Conservation (phyloP, 2,329 filamentous ascomycete species). For the Colletotrichum eremochloae region DNA sequence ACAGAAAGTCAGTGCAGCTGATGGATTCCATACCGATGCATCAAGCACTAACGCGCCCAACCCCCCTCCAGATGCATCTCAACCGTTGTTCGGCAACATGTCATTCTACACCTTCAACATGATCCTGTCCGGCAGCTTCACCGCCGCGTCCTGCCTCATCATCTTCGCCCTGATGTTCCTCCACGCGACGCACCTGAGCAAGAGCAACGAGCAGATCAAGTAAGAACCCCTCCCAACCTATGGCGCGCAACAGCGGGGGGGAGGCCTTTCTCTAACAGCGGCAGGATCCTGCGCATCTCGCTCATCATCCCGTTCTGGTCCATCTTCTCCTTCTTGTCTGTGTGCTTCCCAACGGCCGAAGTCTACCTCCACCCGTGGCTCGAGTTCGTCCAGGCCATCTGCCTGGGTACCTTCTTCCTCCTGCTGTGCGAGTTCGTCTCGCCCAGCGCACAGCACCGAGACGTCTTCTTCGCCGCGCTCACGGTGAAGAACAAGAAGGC, state of each 20-base stretch:
- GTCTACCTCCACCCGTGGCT: slow-evolving; percentile 57
- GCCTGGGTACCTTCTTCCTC: slow-evolving; percentile 59
- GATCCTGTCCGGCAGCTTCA: slow-evolving; percentile 53
- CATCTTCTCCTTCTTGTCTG: slow-evolving; percentile 54
- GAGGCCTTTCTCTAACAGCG: background rate
- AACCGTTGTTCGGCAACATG: slow-evolving; percentile 24
- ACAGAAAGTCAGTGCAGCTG: slow-evolving; percentile 5
- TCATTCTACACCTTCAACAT: slow-evolving; percentile 50
- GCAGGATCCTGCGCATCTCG: slow-evolving; percentile 55
- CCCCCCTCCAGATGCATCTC: background rate
- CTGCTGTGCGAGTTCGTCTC: slow-evolving; percentile 58
- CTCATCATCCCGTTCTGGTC: slow-evolving; percentile 56
- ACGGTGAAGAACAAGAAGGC: slow-evolving; percentile 48
- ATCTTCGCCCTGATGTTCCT: slow-evolving; percentile 50
- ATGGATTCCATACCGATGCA: background rate
- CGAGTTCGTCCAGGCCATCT: slow-evolving; percentile 55
- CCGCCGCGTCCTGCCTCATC: slow-evolving; percentile 49
- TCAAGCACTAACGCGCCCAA: background rate
- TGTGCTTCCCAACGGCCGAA: slow-evolving; percentile 53
- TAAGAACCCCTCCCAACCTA: slow-evolving; percentile 34
- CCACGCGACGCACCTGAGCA: slow-evolving; percentile 56
- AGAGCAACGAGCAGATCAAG: slow-evolving; percentile 58
- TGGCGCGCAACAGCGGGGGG: too few species aligned
- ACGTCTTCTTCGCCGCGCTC: slow-evolving; percentile 54
- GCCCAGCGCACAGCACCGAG: slow-evolving; percentile 50